phyloP scores from a whole-genome alignment of 305 asterid species.

The Lippia alba region DNA sequence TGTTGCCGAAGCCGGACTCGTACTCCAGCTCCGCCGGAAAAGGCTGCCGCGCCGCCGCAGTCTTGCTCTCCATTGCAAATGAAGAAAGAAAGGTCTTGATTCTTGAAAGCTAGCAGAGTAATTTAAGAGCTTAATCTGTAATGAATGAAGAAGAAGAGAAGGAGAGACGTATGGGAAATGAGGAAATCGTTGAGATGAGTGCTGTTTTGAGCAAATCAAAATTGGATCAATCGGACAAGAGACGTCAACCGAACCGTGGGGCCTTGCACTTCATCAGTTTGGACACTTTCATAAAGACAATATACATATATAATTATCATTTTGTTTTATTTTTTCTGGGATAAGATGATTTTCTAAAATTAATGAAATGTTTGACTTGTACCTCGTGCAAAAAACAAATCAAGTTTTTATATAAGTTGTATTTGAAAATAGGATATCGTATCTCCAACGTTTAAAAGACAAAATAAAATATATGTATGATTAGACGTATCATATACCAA shows the following conservation, averaged over 20 bases:
- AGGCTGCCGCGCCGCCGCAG: constrained; percentile 36
- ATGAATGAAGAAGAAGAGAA: background rate
- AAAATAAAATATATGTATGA: too few species aligned
- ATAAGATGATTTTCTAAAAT: too few species aligned
- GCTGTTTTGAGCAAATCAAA: background rate
- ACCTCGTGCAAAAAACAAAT: too few species aligned
- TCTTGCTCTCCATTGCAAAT: constrained; percentile 26
- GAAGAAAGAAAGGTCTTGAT: too few species aligned
- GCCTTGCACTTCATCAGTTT: background rate
- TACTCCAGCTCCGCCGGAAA: constrained; percentile 59
- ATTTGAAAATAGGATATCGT: too few species aligned
- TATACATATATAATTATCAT: too few species aligned
- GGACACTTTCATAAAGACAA: background rate
- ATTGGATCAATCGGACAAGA: background rate
- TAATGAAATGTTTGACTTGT: too few species aligned
- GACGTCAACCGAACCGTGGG: constrained; percentile 6
- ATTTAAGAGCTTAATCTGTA: background rate
- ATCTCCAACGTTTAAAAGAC: too few species aligned
- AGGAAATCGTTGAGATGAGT: background rate
- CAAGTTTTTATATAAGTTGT: too few species aligned
- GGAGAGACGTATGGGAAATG: constrained; percentile 24
- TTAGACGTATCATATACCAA: too few species aligned
- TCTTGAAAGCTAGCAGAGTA: background rate
- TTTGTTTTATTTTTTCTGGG: too few species aligned
- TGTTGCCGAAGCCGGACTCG: constrained; percentile 83